Evolutionary conservation across 2,329 filamentous ascomycete species (phyloP), one percentile per base, ranked within the genome.

Genomic region (Diaporthe vaccinii): DNA sequence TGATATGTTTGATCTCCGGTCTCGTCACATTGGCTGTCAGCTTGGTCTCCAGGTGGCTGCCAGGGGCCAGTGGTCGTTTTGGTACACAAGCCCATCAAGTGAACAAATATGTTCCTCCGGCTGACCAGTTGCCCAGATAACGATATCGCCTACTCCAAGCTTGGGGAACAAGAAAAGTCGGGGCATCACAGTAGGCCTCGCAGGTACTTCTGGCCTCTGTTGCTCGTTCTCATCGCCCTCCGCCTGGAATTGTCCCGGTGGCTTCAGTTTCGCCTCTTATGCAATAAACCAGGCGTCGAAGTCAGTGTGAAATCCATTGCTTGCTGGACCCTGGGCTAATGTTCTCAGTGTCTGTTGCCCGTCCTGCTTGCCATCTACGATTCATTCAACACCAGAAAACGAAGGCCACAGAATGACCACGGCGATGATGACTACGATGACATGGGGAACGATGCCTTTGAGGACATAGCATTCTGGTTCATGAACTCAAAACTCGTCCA

Each of bases 391-490:
- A 78, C 83, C 70, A 83, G 81, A 36, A 78, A 76, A 57, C 51
- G 36, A 71, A 76, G 80, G 20, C 22, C 79, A 79, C 17, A 78
- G 78, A 3, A 79, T 80, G n/a, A 81, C 82, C 12, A 70, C 9
- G 83, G 85, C 8, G 80, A 82, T 0, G 84, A 88, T n/a, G 87
- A 89, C 65, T 85, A 85, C 4, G 89, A 85, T 75, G 82, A 84
- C 31, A 81, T 83, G 72, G 82, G 87, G 84, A 85, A 86, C 57
- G 87, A 83, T 55, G 78, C 85, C 2, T 84, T 86, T 62, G 88
- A 90, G 31, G 88, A 89, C 73, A 75, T 90, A 3, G 80, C 81
- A 20, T 82, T 82, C 49, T 90, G 88, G 87, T 80, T 90, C 68
- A 84, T 80, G 59, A 83, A 83, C 25, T 87, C 87, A 0, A 82